These are phyloP conservation scores for Sequoia sempervirens DNA, from an alignment of 75 land plant genomes.

Conservation along the genomic window DNA sequence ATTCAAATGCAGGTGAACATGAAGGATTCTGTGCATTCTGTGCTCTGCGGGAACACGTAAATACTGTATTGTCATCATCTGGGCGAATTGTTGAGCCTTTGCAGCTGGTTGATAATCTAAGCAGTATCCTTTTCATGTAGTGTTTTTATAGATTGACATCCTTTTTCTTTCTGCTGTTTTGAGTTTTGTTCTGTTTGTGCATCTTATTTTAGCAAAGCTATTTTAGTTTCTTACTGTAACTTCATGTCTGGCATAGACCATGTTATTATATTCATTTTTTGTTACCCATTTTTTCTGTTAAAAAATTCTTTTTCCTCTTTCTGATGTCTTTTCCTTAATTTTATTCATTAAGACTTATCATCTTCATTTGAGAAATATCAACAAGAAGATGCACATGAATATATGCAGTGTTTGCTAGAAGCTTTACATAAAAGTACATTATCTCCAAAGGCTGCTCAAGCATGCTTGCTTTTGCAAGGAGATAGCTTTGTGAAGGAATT, in stretches of 20 bases:
- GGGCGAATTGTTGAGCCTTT: slow-evolving; percentile 46
- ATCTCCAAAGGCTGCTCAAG: slow-evolving; percentile 10
- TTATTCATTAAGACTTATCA: slow-evolving; percentile 39
- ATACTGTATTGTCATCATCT: slow-evolving; percentile 30
- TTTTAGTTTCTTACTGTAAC: background rate
- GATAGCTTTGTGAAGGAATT: slow-evolving; percentile 47
- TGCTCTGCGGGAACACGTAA: slow-evolving; percentile 51
- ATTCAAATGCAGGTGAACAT: slow-evolving; percentile 34
- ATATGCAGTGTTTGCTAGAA: slow-evolving; percentile 66
- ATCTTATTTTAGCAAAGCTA: background rate
- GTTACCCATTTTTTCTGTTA: background rate
- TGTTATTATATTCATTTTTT: background rate
- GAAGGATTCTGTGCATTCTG: slow-evolving; percentile 72
- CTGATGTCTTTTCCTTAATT: slow-evolving; percentile 17
- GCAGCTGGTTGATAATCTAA: slow-evolving; percentile 37
- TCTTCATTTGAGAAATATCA: slow-evolving; percentile 35
- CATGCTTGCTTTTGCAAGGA: slow-evolving; percentile 5
- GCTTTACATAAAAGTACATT: slow-evolving; percentile 39
- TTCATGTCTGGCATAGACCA: background rate
- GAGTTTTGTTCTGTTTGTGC: background rate
- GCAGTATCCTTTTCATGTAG: slow-evolving; percentile 16
- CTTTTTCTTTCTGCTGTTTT: background rate
- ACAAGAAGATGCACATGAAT: slow-evolving; percentile 96
- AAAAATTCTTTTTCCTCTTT: background rate
- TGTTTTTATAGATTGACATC: background rate